Evolutionary conservation across 2,329 filamentous ascomycete species (phyloP).

Genomic region (Nannizziopsis arthrosporioides): DNA sequence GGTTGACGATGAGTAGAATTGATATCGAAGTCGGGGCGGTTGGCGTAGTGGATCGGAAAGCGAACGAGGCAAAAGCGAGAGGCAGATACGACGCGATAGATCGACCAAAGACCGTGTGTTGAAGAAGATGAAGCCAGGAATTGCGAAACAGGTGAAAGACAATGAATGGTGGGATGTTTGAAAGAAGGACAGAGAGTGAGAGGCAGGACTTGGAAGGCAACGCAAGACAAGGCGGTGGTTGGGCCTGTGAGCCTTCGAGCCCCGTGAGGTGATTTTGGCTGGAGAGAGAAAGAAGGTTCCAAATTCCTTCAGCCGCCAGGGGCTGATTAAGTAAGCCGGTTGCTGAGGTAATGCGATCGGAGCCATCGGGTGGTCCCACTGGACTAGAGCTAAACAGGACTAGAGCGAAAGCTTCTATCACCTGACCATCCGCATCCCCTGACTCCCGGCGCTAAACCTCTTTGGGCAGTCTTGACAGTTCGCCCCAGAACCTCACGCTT

Average conservation of each 20-base stretch:
- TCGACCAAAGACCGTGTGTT: background rate
- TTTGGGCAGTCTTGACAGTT: constrained; percentile 6
- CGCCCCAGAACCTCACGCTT: constrained; percentile 1
- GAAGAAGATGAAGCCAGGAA: background rate
- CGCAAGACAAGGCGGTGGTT: background rate
- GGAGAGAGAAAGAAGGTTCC: background rate
- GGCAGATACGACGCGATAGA: background rate
- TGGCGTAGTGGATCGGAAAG: background rate
- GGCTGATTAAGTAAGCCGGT: constrained; percentile 1
- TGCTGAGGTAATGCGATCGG: background rate
- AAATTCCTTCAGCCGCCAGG: background rate
- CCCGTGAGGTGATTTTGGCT: too few species aligned
- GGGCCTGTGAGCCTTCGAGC: too few species aligned
- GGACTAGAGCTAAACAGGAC: background rate
- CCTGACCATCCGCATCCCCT: background rate
- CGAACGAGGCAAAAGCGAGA: background rate
- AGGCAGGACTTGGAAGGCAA: background rate
- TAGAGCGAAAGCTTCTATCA: background rate
- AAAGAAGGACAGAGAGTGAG: background rate
- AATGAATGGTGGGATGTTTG: background rate
- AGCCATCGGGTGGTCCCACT: background rate
- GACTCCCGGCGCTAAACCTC: background rate
- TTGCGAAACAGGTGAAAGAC: background rate
- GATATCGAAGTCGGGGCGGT: background rate
- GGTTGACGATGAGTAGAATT: background rate